Evolutionary conservation across 1,139 yeast species (phyloP), one percentile per base, ranked within the genome.

Genomic region (Pichia sp.): DNA sequence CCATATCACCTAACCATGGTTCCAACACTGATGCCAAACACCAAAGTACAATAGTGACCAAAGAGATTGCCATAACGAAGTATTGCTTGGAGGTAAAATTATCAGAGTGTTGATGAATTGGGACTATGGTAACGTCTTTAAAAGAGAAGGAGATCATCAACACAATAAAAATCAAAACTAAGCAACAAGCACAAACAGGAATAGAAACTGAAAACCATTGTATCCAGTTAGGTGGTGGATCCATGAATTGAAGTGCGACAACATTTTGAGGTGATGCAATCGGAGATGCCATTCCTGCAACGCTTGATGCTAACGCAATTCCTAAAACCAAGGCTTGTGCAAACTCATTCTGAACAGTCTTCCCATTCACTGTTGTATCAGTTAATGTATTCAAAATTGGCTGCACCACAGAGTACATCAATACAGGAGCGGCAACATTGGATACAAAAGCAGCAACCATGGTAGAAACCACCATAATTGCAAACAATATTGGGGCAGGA

Each of bases 281-380:
- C 10, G 98, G 98, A 2, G 97, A 89, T 0, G 96, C 87, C 95
- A 91, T 91, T 64, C 98, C 98, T 31, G 96, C 97, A 55, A 92
- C 77, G 67, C 92, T 90, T 4, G 96, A 87, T 2, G 97, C 95
- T 55, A 92, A 74, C 0, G 97, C 97, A 63, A 92, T 87, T 53
- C 97, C 97, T 51, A 92, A 73, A 48, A 92, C 87, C 63, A 92
- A 75, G 2, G 96, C 92, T 67, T 88, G 85, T 10, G 91, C 88
- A 66, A 89, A 89, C 5, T 83, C 80, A 33, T 56, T 56, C 31
- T 56, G 36, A 38, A 56, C 53, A 2, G 54, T 56, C 29, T 49
- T 52, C 27, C 58, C 58, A 48, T 55, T 53, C 16, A 51, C 17
- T 10, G 92, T 85, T 6, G 83, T 83, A 48, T 87, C 83, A 20